Conservation (phyloP, 2,329 filamentous ascomycete genomes). For the Thelonectria rubi region DNA sequence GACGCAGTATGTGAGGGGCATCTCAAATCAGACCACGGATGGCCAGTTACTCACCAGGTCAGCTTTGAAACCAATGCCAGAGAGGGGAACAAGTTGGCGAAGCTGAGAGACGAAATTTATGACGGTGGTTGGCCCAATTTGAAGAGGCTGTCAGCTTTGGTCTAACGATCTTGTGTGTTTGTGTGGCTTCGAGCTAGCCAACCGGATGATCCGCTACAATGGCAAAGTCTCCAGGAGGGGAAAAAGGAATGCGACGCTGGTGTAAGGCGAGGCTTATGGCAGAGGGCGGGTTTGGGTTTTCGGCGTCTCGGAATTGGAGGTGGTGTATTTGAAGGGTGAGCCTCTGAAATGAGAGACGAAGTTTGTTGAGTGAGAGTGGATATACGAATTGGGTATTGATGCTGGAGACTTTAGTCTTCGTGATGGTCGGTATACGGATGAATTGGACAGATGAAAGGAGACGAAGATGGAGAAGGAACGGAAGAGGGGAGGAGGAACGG, state of each 20-base stretch:
- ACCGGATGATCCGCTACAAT: constrained; percentile 33
- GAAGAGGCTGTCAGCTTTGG: constrained; percentile 7
- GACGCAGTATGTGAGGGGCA: constrained; percentile 4
- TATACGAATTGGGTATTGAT: background rate
- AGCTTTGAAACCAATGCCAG: background rate
- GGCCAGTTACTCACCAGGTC: constrained; percentile 11
- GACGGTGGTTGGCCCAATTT: constrained; percentile 8
- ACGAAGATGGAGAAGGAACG: constrained; percentile 3
- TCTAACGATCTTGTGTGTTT: constrained; percentile 1
- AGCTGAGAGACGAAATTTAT: constrained; percentile 2
- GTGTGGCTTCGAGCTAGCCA: constrained; percentile 29
- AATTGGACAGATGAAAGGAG: constrained; percentile 4
- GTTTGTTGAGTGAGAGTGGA: constrained; percentile 9
- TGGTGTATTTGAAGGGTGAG: background rate
- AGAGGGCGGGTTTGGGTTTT: background rate
- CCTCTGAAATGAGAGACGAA: background rate
- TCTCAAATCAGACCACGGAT: constrained; percentile 16
- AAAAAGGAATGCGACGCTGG: constrained; percentile 5
- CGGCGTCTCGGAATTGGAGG: background rate
- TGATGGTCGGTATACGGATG: background rate
- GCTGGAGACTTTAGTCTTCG: background rate
- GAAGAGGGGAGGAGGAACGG: background rate
- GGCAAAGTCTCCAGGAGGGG: constrained; percentile 13
- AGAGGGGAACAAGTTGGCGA: background rate
- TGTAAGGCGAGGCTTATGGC: background rate